Evolutionary conservation across 495 filamentous ascomycete species (phyloP).

Genomic region (Mytilinidion resinicola): DNA sequence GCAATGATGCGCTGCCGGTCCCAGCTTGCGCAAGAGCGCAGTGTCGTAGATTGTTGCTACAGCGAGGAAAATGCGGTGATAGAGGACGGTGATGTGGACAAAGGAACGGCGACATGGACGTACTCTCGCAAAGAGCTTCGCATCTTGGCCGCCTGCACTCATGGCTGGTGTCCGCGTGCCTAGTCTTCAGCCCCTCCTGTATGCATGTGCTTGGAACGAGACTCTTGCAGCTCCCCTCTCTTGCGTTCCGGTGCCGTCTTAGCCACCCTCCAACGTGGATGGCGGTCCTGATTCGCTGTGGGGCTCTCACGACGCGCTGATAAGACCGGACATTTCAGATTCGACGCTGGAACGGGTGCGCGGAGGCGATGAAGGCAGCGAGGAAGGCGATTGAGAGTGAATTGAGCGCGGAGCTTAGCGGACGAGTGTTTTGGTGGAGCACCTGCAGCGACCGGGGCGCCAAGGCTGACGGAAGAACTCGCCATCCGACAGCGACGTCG

Average conservation of each 20-base stretch:
- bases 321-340: neutral
- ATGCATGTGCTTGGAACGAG: conserved; percentile 22
- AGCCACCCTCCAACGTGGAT: conserved; percentile 11
- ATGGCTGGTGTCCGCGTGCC: conserved; percentile 40
- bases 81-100: conserved; percentile 7
- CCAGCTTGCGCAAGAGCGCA: no score
- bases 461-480: neutral
- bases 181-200: neutral
- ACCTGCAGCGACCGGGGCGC: no score
- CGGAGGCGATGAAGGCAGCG: neutral
- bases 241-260: conserved; percentile 5
- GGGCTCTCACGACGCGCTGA: neutral
- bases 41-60: neutral
- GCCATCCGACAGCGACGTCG: neutral
- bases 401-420: neutral
- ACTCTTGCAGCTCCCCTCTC: conserved; percentile 10
- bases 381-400: neutral
- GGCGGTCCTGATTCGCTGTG: neutral
- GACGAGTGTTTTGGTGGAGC: no score
- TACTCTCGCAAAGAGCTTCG: conserved; percentile 99
- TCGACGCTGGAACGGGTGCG: neutral
- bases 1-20: no score
- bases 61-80: neutral
- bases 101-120: conserved; percentile 40
- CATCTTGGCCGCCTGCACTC: conserved; percentile 83